A percentile compares a stretch with the other conserved stretches of the same genome.
phyloP scores from a whole-genome alignment of 2,329 filamentous ascomycete genomes.

The Colletotrichum somersetense region DNA sequence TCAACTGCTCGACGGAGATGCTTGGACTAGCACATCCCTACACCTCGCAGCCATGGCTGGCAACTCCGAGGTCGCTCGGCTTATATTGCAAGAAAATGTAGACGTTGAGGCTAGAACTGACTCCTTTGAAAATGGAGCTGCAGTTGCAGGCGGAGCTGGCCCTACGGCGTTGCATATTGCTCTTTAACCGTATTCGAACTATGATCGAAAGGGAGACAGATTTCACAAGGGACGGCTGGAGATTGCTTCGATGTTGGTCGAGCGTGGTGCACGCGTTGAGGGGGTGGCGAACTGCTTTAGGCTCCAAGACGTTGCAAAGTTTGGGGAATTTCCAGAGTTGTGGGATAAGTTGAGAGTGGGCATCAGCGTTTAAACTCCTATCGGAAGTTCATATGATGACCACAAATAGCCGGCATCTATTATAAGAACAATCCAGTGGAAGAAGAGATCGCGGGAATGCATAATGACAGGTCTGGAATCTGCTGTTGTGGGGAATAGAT shows the following conservation, averaged over 20 bases:
- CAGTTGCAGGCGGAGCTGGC: neutral
- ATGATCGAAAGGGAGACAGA: accelerated
- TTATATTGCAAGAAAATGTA: neutral
- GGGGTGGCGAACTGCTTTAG: neutral
- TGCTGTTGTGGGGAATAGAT: too few species aligned
- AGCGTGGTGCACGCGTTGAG: neutral
- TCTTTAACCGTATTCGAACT: neutral
- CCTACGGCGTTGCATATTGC: neutral
- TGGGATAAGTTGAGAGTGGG: neutral
- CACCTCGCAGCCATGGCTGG: neutral
- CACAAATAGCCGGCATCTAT: too few species aligned
- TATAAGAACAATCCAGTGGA: neutral
- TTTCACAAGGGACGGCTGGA: neutral
- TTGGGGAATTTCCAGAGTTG: neutral
- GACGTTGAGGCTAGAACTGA: neutral
- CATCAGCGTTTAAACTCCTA: neutral
- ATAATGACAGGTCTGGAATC: neutral
- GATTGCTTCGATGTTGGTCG: neutral
- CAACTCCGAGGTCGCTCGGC: neutral
- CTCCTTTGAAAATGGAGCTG: neutral
- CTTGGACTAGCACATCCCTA: neutral
- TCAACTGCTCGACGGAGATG: too few species aligned
- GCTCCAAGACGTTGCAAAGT: neutral
- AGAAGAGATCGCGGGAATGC: neutral
- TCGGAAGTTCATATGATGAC: neutral